These are phyloP conservation scores for Zygoascus biomembranicola DNA, from an alignment of 805 yeast genomes.

Conservation along the genomic window DNA sequence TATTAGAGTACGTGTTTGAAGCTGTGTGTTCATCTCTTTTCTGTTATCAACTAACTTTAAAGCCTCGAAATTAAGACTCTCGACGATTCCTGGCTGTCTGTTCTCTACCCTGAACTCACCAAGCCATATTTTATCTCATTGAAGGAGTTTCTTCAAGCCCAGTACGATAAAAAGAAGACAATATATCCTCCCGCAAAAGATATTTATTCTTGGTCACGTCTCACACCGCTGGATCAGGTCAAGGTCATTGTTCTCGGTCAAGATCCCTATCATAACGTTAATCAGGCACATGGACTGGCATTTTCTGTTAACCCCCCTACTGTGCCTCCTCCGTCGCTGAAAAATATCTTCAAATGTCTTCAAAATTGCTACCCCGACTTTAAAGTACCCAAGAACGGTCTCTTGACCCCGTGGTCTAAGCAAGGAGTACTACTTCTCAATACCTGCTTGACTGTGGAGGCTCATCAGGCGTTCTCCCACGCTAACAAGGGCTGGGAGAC, in stretches of 20 bases:
- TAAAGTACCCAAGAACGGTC: conserved; percentile 54
- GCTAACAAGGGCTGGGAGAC: conserved; percentile 87
- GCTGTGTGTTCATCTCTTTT: background rate
- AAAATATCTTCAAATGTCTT: conserved; percentile 78
- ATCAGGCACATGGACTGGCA: conserved; percentile 96
- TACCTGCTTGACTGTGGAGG: conserved; percentile 83
- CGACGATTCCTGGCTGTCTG: conserved; percentile 71
- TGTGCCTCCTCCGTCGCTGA: conserved; percentile 78
- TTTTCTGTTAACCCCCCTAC: conserved; percentile 84
- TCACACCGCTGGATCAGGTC: conserved; percentile 67
- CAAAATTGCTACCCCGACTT: conserved; percentile 62
- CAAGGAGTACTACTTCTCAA: conserved; percentile 85
- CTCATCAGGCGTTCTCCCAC: conserved; percentile 91
- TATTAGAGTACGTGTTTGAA: conserved; percentile 34
- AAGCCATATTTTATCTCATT: conserved; percentile 77
- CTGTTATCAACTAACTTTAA: background rate
- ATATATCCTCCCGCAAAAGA: conserved; percentile 74
- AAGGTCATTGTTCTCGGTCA: conserved; percentile 85
- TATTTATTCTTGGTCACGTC: conserved; percentile 85
- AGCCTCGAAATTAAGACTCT: conserved; percentile 56
- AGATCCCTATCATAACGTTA: conserved; percentile 88
- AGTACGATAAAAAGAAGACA: conserved; percentile 36
- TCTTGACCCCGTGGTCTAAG: conserved; percentile 73
- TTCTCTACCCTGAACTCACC: conserved; percentile 60
- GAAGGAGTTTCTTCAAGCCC: conserved; percentile 52